Percentiles rank a stretch among this genome's conserved stretches.
phyloP scores from a whole-genome alignment of 2,329 filamentous ascomycete species.

The Epichloe hybrida region DNA sequence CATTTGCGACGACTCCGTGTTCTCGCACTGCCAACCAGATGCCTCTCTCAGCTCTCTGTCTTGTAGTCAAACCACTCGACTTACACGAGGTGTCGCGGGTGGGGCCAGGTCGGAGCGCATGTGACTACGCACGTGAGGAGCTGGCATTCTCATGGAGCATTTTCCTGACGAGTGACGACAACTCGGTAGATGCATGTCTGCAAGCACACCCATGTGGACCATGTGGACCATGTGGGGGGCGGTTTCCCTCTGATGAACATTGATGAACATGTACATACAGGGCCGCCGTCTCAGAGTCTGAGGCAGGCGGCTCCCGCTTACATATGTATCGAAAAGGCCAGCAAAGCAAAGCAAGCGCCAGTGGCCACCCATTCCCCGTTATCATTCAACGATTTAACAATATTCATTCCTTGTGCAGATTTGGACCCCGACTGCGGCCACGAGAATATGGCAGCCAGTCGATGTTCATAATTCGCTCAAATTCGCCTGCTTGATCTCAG shows the following conservation, averaged over 20 bases:
- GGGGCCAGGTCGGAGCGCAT: neutral
- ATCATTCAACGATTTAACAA: neutral
- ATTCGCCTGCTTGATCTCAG: neutral
- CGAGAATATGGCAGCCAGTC: neutral
- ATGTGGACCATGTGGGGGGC: no score
- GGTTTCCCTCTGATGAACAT: no score
- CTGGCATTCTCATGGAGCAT: neutral
- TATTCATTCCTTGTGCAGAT: neutral
- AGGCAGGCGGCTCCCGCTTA: neutral
- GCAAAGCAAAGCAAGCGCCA: constrained; percentile 6
- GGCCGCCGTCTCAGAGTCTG: neutral
- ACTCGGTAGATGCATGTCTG: no score
- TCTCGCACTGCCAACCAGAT: neutral
- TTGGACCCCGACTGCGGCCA: neutral
- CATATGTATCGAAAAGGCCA: constrained; percentile 9
- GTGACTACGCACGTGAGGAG: constrained; percentile 3
- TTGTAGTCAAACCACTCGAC: constrained; percentile 4
- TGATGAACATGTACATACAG: no score
- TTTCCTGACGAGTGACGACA: no score
- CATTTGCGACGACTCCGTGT: constrained; percentile 1
- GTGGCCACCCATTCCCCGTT: neutral
- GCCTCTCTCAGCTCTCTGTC: neutral
- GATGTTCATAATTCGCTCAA: neutral
- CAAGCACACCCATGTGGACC: no score
- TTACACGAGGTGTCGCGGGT: constrained; percentile 5